phyloP scores from a whole-genome alignment of 2,329 filamentous ascomycete genomes.

The Myriosclerotinia curreyana region DNA sequence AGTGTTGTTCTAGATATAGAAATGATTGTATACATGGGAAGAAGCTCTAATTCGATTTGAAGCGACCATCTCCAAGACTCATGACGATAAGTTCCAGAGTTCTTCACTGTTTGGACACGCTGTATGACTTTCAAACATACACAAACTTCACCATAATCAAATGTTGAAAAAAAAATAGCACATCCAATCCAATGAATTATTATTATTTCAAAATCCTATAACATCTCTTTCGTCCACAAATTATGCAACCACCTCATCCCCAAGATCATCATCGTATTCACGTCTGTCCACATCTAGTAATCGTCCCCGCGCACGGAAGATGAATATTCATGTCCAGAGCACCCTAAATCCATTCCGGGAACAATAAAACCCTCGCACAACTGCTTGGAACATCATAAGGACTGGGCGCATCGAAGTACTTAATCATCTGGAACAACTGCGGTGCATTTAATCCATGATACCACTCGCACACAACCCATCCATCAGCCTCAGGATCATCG shows the following conservation, averaged over 20 bases:
- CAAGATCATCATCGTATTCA: background rate
- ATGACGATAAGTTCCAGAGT: no score
- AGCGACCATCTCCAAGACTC: no score
- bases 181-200: background rate
- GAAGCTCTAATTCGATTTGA: no score
- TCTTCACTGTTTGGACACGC: background rate
- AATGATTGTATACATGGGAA: no score
- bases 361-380: constrained; percentile 28
- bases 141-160: background rate
- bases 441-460: constrained; percentile 31
- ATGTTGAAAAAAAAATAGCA: background rate
- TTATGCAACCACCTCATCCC: background rate
- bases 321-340: background rate
- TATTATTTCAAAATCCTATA: background rate
- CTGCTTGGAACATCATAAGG: constrained; percentile 25
- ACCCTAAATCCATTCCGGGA: constrained; percentile 24
- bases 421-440: constrained; percentile 33
- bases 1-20: no score
- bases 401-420: constrained; percentile 25
- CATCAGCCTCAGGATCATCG: constrained; percentile 27
- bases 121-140: background rate
- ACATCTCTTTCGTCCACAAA: background rate
- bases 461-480: constrained; percentile 36
- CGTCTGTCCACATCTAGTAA: background rate
- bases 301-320: background rate